Evolutionary conservation across 2,329 filamentous ascomycete genomes (phyloP).

Genomic region (Macrophomina tecta): DNA sequence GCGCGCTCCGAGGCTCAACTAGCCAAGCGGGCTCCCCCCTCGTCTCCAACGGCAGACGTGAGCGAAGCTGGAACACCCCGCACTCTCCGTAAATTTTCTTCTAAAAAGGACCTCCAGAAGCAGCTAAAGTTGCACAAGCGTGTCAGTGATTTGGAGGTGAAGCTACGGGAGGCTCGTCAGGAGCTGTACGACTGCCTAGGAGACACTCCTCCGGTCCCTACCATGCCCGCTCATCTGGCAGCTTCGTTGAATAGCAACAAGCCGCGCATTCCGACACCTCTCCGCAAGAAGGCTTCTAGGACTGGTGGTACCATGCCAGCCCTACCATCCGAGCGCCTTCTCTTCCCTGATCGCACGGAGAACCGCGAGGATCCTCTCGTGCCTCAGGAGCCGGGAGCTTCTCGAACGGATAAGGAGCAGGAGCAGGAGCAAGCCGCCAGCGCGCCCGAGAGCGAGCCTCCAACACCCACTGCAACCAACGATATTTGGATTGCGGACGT

Average conservation of each 20-base stretch:
- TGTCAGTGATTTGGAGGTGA: conserved; percentile 65
- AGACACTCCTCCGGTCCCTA: conserved; percentile 42
- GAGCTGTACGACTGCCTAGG: conserved; percentile 59
- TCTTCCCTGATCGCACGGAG: conserved; percentile 38
- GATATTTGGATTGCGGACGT: conserved; percentile 33
- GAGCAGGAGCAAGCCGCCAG: not conserved
- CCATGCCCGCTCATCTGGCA: conserved; percentile 40
- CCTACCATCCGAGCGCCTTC: conserved; percentile 47
- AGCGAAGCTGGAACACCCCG: conserved; percentile 25
- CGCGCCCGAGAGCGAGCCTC: not conserved
- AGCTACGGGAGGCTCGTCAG: conserved; percentile 61
- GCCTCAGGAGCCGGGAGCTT: not conserved
- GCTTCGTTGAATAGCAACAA: conserved; percentile 19
- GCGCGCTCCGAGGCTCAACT: conserved; percentile 24
- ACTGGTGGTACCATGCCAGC: conserved; percentile 36
- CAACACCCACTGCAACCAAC: conserved; percentile 7
- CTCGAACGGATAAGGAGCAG: not conserved
- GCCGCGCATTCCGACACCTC: conserved; percentile 3
- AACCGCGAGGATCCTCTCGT: conserved; percentile 8
- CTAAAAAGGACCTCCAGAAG: conserved; percentile 62
- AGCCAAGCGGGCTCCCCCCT: conserved; percentile 30
- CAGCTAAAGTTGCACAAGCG: conserved; percentile 64
- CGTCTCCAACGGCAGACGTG: not conserved
- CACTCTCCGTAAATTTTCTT: conserved; percentile 54
- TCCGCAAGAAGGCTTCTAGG: conserved; percentile 9